Evolutionary conservation across 148 eudicot genomes (phyloP).

Genomic region (Diospyros lotus): DNA sequence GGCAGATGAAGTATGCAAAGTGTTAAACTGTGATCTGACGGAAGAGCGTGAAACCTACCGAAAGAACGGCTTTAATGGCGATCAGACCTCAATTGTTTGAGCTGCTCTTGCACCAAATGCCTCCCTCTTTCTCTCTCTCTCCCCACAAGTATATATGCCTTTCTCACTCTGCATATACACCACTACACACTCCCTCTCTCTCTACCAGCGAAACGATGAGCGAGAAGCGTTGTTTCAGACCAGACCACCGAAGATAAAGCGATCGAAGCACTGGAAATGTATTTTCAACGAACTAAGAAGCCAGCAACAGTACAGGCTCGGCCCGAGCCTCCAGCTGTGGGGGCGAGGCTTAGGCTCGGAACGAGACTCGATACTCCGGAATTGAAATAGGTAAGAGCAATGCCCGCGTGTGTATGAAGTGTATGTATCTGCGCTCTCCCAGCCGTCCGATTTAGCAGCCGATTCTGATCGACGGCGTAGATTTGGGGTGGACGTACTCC

Average conservation of each 20-base stretch:
- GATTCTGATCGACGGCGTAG: not conserved
- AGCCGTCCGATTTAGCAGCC: not conserved
- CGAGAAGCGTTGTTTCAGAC: conserved; percentile 15
- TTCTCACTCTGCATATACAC: conserved; percentile 3
- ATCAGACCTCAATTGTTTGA: conserved; percentile 23
- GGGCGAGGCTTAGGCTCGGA: conserved; percentile 3
- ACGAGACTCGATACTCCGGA: not conserved
- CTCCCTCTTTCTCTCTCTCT: conserved; percentile 16
- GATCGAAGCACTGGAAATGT: conserved; percentile 14
- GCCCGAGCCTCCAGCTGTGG: conserved; percentile 9
- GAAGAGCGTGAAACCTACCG: conserved; percentile 20
- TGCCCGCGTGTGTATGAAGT: conserved; percentile 4
- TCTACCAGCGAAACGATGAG: conserved; percentile 11
- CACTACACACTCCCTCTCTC: conserved; percentile 1
- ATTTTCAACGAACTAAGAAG: conserved; percentile 11
- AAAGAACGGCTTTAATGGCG: conserved; percentile 17
- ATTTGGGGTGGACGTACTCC: not conserved
- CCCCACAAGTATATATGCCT: not conserved
- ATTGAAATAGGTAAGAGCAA: conserved; percentile 1
- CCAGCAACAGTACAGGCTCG: conserved; percentile 13
- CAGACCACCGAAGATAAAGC: conserved; percentile 25
- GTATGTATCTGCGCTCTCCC: not conserved
- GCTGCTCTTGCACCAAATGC: conserved; percentile 8
- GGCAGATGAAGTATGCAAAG: conserved; percentile 1
- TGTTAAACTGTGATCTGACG: conserved; percentile 24